Evolutionary conservation across 2,329 filamentous ascomycete species (phyloP).

Genomic region (Stachybotrys chlorohalonatus): DNA sequence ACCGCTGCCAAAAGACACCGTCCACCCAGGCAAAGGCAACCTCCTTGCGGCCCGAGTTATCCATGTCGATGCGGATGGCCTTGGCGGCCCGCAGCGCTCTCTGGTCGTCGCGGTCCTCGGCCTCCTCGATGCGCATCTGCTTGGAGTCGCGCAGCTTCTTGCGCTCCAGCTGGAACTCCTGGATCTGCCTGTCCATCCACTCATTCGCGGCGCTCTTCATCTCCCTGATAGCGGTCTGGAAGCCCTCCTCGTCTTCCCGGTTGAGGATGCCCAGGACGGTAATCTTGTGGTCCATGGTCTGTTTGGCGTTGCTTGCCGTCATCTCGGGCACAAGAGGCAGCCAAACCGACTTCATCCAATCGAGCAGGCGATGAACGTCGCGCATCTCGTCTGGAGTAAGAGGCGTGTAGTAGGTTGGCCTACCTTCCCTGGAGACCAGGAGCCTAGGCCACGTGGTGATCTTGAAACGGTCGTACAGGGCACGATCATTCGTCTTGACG

Average conservation of each 20-base stretch:
- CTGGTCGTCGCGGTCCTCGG: slow-evolving; percentile 85
- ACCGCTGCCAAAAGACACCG: slow-evolving; percentile 93
- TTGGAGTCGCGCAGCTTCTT: slow-evolving; percentile 92
- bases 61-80: slow-evolving; percentile 84
- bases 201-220: slow-evolving; percentile 93
- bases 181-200: slow-evolving; percentile 95
- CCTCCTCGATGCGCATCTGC: slow-evolving; percentile 91
- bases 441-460: slow-evolving; percentile 96
- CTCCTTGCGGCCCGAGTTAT: slow-evolving; percentile 76
- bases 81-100: slow-evolving; percentile 81
- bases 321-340: slow-evolving; percentile 91
- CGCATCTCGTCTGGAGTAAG: slow-evolving; percentile 88
- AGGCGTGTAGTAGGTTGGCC: slow-evolving; percentile 82
- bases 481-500: slow-evolving; percentile 78
- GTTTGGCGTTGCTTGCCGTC: slow-evolving; percentile 79
- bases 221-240: slow-evolving; percentile 70
- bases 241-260: slow-evolving; percentile 70
- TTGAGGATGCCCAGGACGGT: slow-evolving; percentile 90
- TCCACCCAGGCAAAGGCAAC: slow-evolving; percentile 97
- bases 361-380: slow-evolving; percentile 66
- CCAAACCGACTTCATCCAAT: slow-evolving; percentile 97
- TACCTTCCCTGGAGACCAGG: slow-evolving; percentile 79
- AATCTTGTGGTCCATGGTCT: slow-evolving; percentile 91
- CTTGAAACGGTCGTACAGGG: slow-evolving; percentile 75
- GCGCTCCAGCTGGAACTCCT: slow-evolving; percentile 83